A percentile compares a stretch with the other conserved stretches of the same genome.
These are phyloP conservation scores for Schizosaccharomyces pombe DNA, from an alignment of 805 yeast species.

Conservation along the genomic window DNA sequence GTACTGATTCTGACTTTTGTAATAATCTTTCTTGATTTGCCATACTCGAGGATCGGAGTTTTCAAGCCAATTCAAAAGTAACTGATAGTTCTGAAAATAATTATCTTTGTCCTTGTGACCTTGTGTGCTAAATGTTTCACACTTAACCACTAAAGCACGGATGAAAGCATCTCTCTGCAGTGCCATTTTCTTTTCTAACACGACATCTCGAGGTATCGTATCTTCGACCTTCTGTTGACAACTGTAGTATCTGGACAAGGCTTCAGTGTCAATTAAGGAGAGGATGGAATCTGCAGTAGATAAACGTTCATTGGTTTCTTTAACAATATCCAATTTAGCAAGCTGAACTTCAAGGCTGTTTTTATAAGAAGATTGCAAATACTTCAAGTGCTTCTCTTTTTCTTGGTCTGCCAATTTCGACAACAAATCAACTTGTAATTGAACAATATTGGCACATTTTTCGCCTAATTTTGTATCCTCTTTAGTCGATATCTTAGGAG, in stretches of 20 bases:
- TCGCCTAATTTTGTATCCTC: not conserved
- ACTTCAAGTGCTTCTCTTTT: not conserved
- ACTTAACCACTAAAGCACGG: not conserved
- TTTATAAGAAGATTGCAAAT: not conserved
- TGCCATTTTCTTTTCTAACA: not conserved
- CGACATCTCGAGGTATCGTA: not conserved
- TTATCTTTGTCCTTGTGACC: not conserved
- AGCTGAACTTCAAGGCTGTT: not conserved
- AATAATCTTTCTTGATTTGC: not conserved
- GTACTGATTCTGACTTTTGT: not conserved
- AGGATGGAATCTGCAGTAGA: not conserved
- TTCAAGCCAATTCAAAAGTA: not conserved
- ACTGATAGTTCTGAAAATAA: not conserved
- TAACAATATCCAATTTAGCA: not conserved
- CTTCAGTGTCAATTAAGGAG: not conserved
- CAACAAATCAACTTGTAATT: not conserved
- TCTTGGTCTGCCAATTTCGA: not conserved
- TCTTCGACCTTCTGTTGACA: not conserved
- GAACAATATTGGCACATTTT: not conserved
- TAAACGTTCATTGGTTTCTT: slow-evolving; percentile 2
- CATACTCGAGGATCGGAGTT: not conserved
- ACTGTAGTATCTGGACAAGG: not conserved
- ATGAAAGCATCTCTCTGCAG: slow-evolving; percentile 1
- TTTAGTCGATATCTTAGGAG: not conserved
- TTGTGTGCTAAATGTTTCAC: not conserved